Evolutionary conservation across 257 asterid genomes (phyloP).

Genomic region (Jacaranda copaia): DNA sequence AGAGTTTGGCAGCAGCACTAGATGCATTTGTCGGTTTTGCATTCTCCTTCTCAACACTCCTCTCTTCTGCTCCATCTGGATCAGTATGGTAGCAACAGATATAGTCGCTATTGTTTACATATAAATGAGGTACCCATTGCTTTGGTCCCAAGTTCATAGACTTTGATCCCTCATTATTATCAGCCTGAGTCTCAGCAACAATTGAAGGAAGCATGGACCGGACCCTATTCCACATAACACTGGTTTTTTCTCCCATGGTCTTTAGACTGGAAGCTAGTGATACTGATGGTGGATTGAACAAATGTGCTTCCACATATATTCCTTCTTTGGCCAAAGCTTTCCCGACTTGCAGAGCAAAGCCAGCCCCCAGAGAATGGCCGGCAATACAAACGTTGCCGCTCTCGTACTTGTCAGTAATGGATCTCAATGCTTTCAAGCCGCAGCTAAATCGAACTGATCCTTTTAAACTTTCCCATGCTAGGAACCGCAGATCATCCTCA

Average conservation of each 20-base stretch:
- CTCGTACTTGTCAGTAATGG: constrained; percentile 68
- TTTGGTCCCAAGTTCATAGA: constrained; percentile 52
- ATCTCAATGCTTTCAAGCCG: constrained; percentile 59
- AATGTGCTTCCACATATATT: constrained; percentile 82
- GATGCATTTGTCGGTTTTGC: constrained; percentile 42
- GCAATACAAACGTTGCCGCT: constrained; percentile 78
- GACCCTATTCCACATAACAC: constrained; percentile 74
- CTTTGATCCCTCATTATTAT: constrained; percentile 26
- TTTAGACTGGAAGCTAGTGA: constrained; percentile 83
- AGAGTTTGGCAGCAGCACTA: constrained; percentile 64
- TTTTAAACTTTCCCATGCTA: constrained; percentile 89
- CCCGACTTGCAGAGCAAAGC: constrained; percentile 96
- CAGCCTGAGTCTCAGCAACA: constrained; percentile 35
- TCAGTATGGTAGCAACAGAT: constrained; percentile 91
- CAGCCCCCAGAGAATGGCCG: constrained; percentile 96
- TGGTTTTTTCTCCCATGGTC: constrained; percentile 76
- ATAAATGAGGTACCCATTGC: constrained; percentile 88
- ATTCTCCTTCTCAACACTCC: constrained; percentile 68
- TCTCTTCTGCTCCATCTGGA: constrained; percentile 47
- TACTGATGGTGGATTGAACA: constrained; percentile 96
- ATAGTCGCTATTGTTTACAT: constrained; percentile 90
- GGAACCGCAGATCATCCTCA: constrained; percentile 91
- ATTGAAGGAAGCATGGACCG: constrained; percentile 65
- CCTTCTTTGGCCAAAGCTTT: constrained; percentile 94
- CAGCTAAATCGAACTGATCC: constrained; percentile 85